Evolutionary conservation across 2,329 filamentous ascomycete species (phyloP), one percentile per base, ranked within the genome.

Genomic region (Neoarthrinium moseri): DNA sequence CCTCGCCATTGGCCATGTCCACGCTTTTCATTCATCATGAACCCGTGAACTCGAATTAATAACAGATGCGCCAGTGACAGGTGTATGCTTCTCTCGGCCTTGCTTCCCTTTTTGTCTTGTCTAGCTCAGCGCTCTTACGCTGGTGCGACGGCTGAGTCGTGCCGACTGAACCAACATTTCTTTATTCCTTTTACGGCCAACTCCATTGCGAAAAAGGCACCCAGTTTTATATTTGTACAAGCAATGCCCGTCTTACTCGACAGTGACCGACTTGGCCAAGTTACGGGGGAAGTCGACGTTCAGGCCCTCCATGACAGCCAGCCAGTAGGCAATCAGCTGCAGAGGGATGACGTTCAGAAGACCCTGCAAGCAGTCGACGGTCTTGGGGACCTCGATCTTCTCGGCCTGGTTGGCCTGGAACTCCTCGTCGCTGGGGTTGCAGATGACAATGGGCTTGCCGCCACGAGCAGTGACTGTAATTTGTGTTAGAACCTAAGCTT

Each of bases 251-350:
- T 45, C 64, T 78, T 92, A 99, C 83, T 99, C 94, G 58, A 99
- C 94, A 54, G 94, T 99, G 55, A 99, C 94, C 53, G 91, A 96
- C 84, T 99, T 99, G 69, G 94, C 94, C 74, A 99, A 75, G 78
- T 99, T 99, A 64, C 94, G 87, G 48, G 94, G 94, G 83, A 97
- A 97, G 68, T 99, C 94, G 50, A 99, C 94, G 67, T 99, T 97
- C 56, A 96, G 78, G 43, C 91, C 92, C 76, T 96, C 94, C 56
- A 87, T 87, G 61, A 99, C 92, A 45, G 94, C 94, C 55, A 99
- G 84, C 92, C 94, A 97, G 81, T 99, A 99, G 49, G 94, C 89
- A 75, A 99, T 96, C 60, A 99, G 80, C 78, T 99, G 94, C 62
- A 99, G 81, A 43, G 94, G 94, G 58, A 99, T 89, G 63, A 99